These are phyloP conservation scores for Corchorus capsularis DNA, from an alignment of 345 rosid species.

Conservation along the genomic window DNA sequence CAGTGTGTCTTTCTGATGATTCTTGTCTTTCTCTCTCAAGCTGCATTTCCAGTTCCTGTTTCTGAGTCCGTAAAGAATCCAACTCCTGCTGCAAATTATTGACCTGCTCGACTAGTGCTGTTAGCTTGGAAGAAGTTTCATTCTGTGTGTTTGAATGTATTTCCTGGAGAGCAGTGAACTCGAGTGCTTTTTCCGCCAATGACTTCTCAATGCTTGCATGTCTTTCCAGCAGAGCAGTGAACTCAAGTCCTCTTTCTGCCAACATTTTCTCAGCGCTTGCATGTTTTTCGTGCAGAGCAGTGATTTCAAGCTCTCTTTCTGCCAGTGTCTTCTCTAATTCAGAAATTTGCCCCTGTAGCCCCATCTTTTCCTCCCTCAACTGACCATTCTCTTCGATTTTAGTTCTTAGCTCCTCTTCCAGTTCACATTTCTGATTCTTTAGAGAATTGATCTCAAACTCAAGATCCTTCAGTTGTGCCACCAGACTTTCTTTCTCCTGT, in stretches of 20 bases:
- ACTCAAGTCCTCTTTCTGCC: constrained; percentile 39
- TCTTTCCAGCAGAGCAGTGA: constrained; percentile 41
- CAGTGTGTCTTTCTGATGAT: constrained; percentile 35
- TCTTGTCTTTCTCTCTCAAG: constrained; percentile 57
- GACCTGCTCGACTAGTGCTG: constrained; percentile 40
- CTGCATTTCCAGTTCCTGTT: constrained; percentile 40
- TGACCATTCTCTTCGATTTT: constrained; percentile 40
- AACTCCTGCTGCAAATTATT: constrained; percentile 48
- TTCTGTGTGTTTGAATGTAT: constrained; percentile 32
- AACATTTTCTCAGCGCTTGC: constrained; percentile 26
- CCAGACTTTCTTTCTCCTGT: constrained; percentile 51
- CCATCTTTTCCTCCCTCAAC: constrained; percentile 33
- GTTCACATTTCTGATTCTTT: constrained; percentile 45
- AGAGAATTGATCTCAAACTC: constrained; percentile 43
- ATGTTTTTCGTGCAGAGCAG: constrained; percentile 44
- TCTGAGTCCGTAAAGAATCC: constrained; percentile 45
- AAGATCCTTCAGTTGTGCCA: constrained; percentile 40
- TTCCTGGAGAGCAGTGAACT: constrained; percentile 43
- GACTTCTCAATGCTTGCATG: constrained; percentile 28
- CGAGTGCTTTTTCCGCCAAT: constrained; percentile 37
- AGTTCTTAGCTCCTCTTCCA: constrained; percentile 45
- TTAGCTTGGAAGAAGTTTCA: constrained; percentile 48
- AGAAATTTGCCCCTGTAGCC: constrained; percentile 35
- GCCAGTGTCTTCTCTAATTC: constrained; percentile 38
- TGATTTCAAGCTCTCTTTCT: constrained; percentile 48